Conservation (phyloP, 495 filamentous ascomycete species). For the Hypoxylon crocopeplum region DNA sequence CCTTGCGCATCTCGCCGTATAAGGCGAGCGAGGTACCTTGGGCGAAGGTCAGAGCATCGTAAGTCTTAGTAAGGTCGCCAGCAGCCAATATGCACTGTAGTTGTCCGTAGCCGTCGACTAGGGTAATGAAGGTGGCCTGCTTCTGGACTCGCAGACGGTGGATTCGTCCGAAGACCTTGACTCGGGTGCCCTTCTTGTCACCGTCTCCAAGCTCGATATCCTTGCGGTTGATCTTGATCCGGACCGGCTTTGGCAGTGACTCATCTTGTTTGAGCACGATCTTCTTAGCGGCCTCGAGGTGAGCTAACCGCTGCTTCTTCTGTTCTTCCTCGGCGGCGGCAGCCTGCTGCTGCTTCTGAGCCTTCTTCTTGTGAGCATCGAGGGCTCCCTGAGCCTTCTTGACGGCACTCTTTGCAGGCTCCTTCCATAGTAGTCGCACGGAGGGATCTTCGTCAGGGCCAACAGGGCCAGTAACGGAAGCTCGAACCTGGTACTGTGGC, state of each 20-base stretch:
- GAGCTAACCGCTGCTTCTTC: slow-evolving; percentile 64
- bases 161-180: slow-evolving; percentile 84
- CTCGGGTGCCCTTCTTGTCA: slow-evolving; percentile 72
- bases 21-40: slow-evolving; percentile 88
- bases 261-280: slow-evolving; percentile 80
- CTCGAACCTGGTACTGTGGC: slow-evolving; percentile 69
- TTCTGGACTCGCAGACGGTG: slow-evolving; percentile 87
- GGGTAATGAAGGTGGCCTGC: slow-evolving; percentile 83
- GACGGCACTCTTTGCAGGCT: slow-evolving; percentile 78
- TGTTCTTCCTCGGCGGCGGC: slow-evolving; percentile 75
- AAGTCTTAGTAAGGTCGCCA: slow-evolving; percentile 85
- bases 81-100: slow-evolving; percentile 84
- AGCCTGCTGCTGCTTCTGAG: slow-evolving; percentile 70
- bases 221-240: slow-evolving; percentile 75
- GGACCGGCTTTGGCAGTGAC: slow-evolving; percentile 77
- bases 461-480: slow-evolving; percentile 70
- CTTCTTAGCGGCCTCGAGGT: slow-evolving; percentile 85
- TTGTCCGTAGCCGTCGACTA: slow-evolving; percentile 88
- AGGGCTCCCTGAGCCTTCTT: slow-evolving; percentile 81
- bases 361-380: slow-evolving; percentile 79
- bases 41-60: slow-evolving; percentile 88
- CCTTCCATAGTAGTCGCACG: slow-evolving; percentile 72
- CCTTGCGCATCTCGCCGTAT: slow-evolving; percentile 85
- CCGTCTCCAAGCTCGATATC: slow-evolving; percentile 71
- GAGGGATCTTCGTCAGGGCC: slow-evolving; percentile 64